Percentiles rank a stretch among this genome's conserved stretches.
Conservation (phyloP, 805 yeast genomes). For the Yarrowia bubula region DNA sequence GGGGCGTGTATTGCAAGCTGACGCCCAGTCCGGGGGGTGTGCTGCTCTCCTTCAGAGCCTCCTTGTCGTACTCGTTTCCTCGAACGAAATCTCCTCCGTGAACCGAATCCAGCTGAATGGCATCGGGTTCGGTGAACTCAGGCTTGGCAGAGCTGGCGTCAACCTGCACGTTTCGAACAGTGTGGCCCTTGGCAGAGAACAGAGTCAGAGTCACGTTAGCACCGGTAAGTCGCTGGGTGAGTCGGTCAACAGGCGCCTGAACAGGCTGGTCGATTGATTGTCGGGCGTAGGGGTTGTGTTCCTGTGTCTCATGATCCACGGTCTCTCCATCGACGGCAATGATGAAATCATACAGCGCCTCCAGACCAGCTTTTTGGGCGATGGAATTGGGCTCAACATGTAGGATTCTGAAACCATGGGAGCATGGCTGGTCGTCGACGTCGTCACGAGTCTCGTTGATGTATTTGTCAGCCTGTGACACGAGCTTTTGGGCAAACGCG, state of each 20-base stretch:
- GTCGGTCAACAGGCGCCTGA: slow-evolving; percentile 23
- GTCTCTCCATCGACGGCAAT: slow-evolving; percentile 65
- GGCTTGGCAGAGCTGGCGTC: slow-evolving; percentile 32
- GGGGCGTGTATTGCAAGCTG: slow-evolving; percentile 72
- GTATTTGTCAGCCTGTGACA: slow-evolving; percentile 35
- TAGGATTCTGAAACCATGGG: slow-evolving; percentile 57
- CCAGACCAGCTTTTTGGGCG: slow-evolving; percentile 57
- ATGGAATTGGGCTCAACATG: slow-evolving; percentile 48
- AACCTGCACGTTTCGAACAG: slow-evolving; percentile 44
- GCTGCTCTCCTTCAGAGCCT: slow-evolving; percentile 29
- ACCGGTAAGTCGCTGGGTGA: not conserved
- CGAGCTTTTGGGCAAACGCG: slow-evolving; percentile 32
- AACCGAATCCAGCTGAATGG: slow-evolving; percentile 43
- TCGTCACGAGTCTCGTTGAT: slow-evolving; percentile 34
- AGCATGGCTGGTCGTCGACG: slow-evolving; percentile 34
- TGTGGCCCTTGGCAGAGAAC: slow-evolving; percentile 33
- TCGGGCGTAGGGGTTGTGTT: slow-evolving; percentile 18
- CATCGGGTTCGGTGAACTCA: slow-evolving; percentile 1
- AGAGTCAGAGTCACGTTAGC: slow-evolving; percentile 29
- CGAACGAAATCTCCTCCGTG: slow-evolving; percentile 12
- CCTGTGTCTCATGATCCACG: slow-evolving; percentile 18
- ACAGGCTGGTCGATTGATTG: slow-evolving; percentile 2
- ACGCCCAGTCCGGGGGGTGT: slow-evolving; percentile 45
- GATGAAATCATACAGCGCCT: slow-evolving; percentile 84
- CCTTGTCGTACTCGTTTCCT: slow-evolving; percentile 8